Base-by-base conservation (phyloP, 2,329 filamentous ascomycete genomes). In the Proliferodiscus dingleyae region DNA sequence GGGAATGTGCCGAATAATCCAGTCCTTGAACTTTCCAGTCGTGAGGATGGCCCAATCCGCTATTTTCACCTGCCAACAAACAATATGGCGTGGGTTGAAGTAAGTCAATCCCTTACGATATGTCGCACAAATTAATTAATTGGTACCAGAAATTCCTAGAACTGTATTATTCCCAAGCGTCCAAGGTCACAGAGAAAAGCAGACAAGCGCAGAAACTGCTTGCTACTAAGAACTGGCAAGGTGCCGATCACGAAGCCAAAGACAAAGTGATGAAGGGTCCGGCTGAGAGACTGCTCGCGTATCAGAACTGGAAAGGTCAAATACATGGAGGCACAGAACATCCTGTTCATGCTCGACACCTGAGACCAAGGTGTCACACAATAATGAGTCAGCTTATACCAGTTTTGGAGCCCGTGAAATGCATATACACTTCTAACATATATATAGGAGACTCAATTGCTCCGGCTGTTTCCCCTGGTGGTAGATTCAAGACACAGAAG, bases 61-160 rank as follows among this genome's bases (percentile, higher is more conserved):
- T 54, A 54, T 33, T 52, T 57, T 40, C 54, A 57, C 41, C 50
- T 57, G 13, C 51, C 53, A 15, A 42, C 54, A 9, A 57, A 57
- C 30, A 54, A 55, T 18, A 57, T 54, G 53, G 3, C 26, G 6
- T 57, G 49, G 54, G 46, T 57, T 38, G 53, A 55, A 28, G 53
- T 54, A 42, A 10, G 45, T n/a, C n/a, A 26, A 26, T 11, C 11
- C 24, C 6, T 11, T 26, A 6, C 24, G 6, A 7, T 19, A 4
- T 16, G 2, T 11, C 16, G 8, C 6, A 18, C 23, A 19, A 29
- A n/a, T 23, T 5, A 26, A 22, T 36, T 24, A 26, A 15, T 23
- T n/a, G 3, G 6, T 26, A 11, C 24, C 28, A 54, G 52, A 28
- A 49, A 46, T 44, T 43, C 13, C 54, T 54, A 18, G 34, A 40